Evolutionary conservation across 2,329 filamentous ascomycete genomes (phyloP).

Genomic region (Aspergillus ochraceus): DNA sequence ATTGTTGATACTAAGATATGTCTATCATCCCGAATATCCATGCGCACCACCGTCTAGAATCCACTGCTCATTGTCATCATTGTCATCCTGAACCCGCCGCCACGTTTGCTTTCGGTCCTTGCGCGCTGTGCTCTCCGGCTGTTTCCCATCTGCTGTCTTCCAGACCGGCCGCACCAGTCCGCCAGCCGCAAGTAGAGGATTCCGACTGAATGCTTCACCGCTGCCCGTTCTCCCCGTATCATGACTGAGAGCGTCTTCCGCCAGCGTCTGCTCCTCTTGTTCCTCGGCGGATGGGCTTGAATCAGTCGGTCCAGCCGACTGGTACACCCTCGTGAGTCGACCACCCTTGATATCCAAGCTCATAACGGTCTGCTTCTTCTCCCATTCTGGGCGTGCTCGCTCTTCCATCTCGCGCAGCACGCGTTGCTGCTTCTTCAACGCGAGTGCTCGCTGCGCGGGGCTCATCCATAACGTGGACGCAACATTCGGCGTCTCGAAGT

Average conservation of each 20-base stretch:
- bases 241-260: conserved; percentile 21
- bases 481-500: conserved; percentile 63
- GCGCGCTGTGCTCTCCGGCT: conserved; percentile 19
- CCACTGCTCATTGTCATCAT: conserved; percentile 50
- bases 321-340: conserved; percentile 64
- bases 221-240: conserved; percentile 20
- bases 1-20: background rate
- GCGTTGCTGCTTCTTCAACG: conserved; percentile 83
- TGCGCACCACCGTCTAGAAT: conserved; percentile 46
- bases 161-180: conserved; percentile 48
- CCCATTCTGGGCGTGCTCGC: conserved; percentile 80
- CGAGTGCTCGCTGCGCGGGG: conserved; percentile 76
- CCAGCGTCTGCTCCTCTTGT: conserved; percentile 28
- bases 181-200: conserved; percentile 45
- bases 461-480: conserved; percentile 78
- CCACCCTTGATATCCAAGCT: conserved; percentile 79
- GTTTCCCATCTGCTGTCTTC: conserved; percentile 37
- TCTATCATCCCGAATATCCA: conserved; percentile 26
- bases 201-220: conserved; percentile 43
- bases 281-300: conserved; percentile 15
- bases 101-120: conserved; percentile 44
- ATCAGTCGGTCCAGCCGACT: conserved; percentile 35
- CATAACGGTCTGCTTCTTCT: conserved; percentile 80
- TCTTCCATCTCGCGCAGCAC: conserved; percentile 82
- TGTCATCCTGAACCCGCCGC: conserved; percentile 49